Percentiles rank a stretch among this genome's conserved stretches.
Conservation (phyloP, 176 grass and related monocot genomes). For the Luzula sylvatica region DNA sequence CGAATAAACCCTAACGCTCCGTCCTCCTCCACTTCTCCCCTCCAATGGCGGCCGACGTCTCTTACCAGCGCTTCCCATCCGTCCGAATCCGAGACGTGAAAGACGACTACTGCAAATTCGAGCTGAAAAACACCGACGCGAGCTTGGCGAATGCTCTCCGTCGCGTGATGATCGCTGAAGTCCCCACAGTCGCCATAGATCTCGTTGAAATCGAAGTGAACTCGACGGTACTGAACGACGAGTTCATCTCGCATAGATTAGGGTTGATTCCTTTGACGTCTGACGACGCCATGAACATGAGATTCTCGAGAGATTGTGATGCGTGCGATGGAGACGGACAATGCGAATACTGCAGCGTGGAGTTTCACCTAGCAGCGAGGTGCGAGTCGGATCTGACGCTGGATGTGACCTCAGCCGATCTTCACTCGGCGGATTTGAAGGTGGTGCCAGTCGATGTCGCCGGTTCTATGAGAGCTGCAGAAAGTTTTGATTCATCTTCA, state of each 20-base stretch:
- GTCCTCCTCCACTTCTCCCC: no score
- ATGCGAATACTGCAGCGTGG: constrained; percentile 88
- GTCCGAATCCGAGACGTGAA: constrained; percentile 73
- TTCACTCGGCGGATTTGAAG: constrained; percentile 44
- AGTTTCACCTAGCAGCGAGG: constrained; percentile 66
- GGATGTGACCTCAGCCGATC: constrained; percentile 81
- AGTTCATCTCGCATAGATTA: constrained; percentile 86
- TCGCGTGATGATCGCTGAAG: constrained; percentile 95
- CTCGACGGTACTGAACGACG: constrained; percentile 96
- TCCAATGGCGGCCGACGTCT: constrained; percentile 17
- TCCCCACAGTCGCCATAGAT: constrained; percentile 85
- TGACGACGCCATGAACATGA: constrained; percentile 74
- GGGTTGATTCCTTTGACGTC: constrained; percentile 95
- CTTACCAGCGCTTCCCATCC: constrained; percentile 81
- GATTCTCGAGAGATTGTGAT: constrained; percentile 95
- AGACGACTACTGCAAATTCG: constrained; percentile 78
- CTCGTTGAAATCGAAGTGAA: constrained; percentile 87
- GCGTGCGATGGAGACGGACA: constrained; percentile 80
- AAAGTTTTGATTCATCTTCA: constrained; percentile 23
- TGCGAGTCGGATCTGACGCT: constrained; percentile 81
- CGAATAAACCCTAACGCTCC: no score
- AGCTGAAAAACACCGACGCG: constrained; percentile 76
- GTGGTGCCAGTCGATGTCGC: constrained; percentile 65
- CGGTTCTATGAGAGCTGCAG: constrained; percentile 1
- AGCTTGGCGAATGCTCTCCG: constrained; percentile 92